Percentiles rank a stretch among this genome's conserved stretches.
These are phyloP conservation scores for Hyphopichia pseudoburtonii DNA, from an alignment of 1,139 yeast species.

Conservation along the genomic window DNA sequence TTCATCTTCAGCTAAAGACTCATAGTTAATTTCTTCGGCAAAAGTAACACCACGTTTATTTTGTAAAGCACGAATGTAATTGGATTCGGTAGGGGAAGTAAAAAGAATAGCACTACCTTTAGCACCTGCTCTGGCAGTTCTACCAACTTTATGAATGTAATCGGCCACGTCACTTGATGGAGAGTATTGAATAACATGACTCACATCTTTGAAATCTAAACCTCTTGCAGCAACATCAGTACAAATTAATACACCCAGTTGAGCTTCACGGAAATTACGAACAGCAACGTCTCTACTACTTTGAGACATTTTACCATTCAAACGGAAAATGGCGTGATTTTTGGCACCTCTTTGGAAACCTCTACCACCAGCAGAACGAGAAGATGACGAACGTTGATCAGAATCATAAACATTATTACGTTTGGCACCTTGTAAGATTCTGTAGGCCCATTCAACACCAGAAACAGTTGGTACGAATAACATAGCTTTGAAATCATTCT, in stretches of 20 bases:
- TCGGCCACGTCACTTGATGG: slow-evolving; percentile 73
- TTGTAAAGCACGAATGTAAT: slow-evolving; percentile 45
- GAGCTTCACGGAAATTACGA: slow-evolving; percentile 49
- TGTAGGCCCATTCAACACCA: slow-evolving; percentile 51
- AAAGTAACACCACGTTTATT: slow-evolving; percentile 52
- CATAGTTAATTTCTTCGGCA: slow-evolving; percentile 25
- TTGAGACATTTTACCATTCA: slow-evolving; percentile 78
- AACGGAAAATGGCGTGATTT: slow-evolving; percentile 32
- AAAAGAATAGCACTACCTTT: slow-evolving; percentile 66
- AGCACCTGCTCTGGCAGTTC: slow-evolving; percentile 94
- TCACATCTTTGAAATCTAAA: slow-evolving; percentile 85
- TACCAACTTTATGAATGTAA: slow-evolving; percentile 90
- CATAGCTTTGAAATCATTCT: slow-evolving; percentile 64
- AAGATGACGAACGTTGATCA: slow-evolving; percentile 8
- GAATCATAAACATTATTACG: slow-evolving; percentile 12
- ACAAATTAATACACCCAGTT: slow-evolving; percentile 64
- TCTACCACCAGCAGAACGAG: no score
- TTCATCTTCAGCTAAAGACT: slow-evolving; percentile 11
- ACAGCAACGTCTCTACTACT: slow-evolving; percentile 60
- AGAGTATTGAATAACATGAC: slow-evolving; percentile 78
- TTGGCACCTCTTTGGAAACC: no score
- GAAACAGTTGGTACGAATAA: slow-evolving; percentile 80
- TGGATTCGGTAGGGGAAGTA: slow-evolving; percentile 47
- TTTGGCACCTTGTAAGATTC: slow-evolving; percentile 16
- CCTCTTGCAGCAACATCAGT: slow-evolving; percentile 98